These are phyloP conservation scores for Leccinum ponderosum DNA, from an alignment of 1,284 basidiomycete species.

Conservation along the genomic window DNA sequence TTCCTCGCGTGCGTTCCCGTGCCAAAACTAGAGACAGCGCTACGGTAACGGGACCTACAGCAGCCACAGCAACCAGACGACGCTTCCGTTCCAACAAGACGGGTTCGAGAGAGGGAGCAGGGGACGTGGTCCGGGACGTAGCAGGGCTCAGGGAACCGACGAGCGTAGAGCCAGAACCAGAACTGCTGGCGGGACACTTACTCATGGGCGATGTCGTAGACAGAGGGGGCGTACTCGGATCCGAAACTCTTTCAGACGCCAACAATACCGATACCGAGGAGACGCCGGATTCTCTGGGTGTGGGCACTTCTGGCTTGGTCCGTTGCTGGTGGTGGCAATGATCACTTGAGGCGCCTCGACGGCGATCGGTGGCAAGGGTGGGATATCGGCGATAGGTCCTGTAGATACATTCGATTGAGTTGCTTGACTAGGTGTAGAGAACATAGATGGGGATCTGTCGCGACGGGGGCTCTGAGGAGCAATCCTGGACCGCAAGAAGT, in stretches of 20 bases:
- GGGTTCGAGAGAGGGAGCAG: constrained; percentile 60
- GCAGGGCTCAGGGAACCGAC: constrained; percentile 17
- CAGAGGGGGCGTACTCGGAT: background rate
- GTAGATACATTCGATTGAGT: background rate
- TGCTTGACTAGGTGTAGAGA: constrained; percentile 10
- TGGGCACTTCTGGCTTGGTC: background rate
- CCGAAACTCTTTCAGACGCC: background rate
- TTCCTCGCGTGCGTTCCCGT: constrained; percentile 6
- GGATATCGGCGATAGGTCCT: background rate
- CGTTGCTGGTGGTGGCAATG: background rate
- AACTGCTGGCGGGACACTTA: constrained; percentile 19
- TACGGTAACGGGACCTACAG: background rate
- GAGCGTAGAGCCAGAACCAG: constrained; percentile 6
- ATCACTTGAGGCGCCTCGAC: background rate
- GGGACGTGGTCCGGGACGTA: constrained; percentile 35
- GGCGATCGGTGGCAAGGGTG: background rate
- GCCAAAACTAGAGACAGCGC: background rate
- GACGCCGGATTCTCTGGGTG: background rate
- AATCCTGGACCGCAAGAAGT: constrained; percentile 58
- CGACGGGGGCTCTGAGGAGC: constrained; percentile 52
- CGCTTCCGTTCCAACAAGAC: constrained; percentile 59
- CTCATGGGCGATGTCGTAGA: constrained; percentile 4
- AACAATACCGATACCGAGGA: background rate
- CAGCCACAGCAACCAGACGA: constrained; percentile 33
- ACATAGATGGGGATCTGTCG: constrained; percentile 12